Conservation (phyloP, 208 protist species). For the Leptomonas pyrrhocoris region DNA sequence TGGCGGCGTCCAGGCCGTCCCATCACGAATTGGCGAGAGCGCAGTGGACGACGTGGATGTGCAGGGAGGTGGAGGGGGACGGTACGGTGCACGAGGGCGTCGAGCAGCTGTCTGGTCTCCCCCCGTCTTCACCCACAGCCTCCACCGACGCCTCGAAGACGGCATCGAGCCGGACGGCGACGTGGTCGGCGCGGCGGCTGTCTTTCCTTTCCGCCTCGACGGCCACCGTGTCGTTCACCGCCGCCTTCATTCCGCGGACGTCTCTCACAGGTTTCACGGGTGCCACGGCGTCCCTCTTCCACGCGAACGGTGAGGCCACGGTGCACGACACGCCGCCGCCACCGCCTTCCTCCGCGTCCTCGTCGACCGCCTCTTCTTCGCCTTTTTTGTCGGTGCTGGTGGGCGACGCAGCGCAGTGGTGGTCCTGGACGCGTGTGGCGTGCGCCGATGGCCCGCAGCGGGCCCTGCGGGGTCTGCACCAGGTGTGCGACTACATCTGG, state of each 20-base stretch:
- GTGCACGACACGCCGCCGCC: neutral
- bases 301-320: neutral
- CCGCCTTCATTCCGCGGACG: neutral
- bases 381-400: neutral
- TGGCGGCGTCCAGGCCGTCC: neutral
- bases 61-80: no score
- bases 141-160: no score
- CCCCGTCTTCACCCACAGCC: no score
- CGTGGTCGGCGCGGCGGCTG: conserved; percentile 22
- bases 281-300: neutral
- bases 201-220: conserved; percentile 33
- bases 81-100: no score
- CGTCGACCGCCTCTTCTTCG: neutral
- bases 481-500: conserved; percentile 27
- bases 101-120: no score
- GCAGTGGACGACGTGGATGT: no score
- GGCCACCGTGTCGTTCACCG: neutral
- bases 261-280: neutral
- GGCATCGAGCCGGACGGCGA: no score
- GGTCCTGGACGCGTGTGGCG: conserved; percentile 9
- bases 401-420: conserved; percentile 7
- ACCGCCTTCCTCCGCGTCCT: neutral
- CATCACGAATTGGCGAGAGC: no score
- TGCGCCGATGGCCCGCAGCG: conserved; percentile 16
- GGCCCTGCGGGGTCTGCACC: conserved; percentile 11